Conservation (phyloP, 2,329 filamentous ascomycete genomes). For the Pseudodiploospora longispora region DNA sequence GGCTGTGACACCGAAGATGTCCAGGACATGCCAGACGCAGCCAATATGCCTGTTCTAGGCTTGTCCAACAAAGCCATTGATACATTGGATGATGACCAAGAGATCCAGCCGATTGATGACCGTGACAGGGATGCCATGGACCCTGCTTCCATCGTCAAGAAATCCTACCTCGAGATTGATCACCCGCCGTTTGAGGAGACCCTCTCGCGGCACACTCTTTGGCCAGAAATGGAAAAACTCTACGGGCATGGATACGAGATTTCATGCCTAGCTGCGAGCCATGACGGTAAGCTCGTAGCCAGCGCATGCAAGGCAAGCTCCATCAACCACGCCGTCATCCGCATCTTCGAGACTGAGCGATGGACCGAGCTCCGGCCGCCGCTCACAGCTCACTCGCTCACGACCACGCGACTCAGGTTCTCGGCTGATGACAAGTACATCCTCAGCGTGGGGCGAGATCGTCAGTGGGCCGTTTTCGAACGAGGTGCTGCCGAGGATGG, state of each 20-base stretch:
- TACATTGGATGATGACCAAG: constrained; percentile 41
- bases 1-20: constrained; percentile 40
- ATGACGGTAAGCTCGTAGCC: constrained; percentile 68
- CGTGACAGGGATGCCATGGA: constrained; percentile 47
- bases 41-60: constrained; percentile 89
- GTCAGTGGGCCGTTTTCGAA: constrained; percentile 82
- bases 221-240: constrained; percentile 92
- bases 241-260: constrained; percentile 98
- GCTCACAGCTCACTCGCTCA: constrained; percentile 77
- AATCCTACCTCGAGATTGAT: constrained; percentile 54
- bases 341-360: constrained; percentile 74
- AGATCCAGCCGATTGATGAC: constrained; percentile 34
- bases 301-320: constrained; percentile 92
- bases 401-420: constrained; percentile 76
- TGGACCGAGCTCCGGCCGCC: constrained; percentile 87
- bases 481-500: constrained; percentile 30
- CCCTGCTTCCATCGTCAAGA: constrained; percentile 46
- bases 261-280: constrained; percentile 71
- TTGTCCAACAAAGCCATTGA: constrained; percentile 92
- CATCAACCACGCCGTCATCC: constrained; percentile 87
- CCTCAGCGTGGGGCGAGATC: constrained; percentile 82
- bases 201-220: constrained; percentile 81
- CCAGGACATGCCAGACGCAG: constrained; percentile 66
- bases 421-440: constrained; percentile 65
- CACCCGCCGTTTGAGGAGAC: constrained; percentile 85